phyloP scores from a whole-genome alignment of 176 grass and related monocot genomes.

The Rhynchospora pubera region DNA sequence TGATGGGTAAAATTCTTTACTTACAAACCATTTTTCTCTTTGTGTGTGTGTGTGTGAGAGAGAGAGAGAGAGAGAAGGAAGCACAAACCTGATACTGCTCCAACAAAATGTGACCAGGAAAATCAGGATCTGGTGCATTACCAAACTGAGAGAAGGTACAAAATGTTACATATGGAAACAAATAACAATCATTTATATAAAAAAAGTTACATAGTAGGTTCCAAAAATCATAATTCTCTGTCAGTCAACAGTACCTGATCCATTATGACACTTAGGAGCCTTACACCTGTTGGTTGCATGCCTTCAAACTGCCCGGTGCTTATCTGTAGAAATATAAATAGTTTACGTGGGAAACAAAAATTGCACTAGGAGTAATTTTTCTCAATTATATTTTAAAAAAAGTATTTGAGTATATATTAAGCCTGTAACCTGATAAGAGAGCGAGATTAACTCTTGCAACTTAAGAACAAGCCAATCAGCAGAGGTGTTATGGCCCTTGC shows the following conservation, averaged over 20 bases:
- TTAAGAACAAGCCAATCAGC: constrained; percentile 93
- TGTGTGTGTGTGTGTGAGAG: neutral
- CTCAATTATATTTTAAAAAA: constrained; percentile 5
- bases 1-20: neutral
- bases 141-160: constrained; percentile 58
- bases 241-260: constrained; percentile 58
- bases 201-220: constrained; percentile 7
- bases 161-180: neutral
- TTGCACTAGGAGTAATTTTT: constrained; percentile 8
- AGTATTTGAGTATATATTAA: constrained; percentile 20
- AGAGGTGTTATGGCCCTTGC: constrained; percentile 29
- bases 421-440: constrained; percentile 79
- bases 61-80: constrained; percentile 9
- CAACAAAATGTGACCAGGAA: constrained; percentile 95
- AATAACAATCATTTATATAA: constrained; percentile 12
- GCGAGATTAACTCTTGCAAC: constrained; percentile 82
- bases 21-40: neutral
- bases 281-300: constrained; percentile 86
- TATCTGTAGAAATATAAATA: constrained; percentile 48
- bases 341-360: constrained; percentile 1
- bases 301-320: constrained; percentile 94
- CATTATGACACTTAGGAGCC: constrained; percentile 88
- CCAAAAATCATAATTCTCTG: neutral
- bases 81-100: constrained; percentile 84
- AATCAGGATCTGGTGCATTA: constrained; percentile 67